phyloP scores from a whole-genome alignment of 441 rosid genomes.

The Breynia disticha region DNA sequence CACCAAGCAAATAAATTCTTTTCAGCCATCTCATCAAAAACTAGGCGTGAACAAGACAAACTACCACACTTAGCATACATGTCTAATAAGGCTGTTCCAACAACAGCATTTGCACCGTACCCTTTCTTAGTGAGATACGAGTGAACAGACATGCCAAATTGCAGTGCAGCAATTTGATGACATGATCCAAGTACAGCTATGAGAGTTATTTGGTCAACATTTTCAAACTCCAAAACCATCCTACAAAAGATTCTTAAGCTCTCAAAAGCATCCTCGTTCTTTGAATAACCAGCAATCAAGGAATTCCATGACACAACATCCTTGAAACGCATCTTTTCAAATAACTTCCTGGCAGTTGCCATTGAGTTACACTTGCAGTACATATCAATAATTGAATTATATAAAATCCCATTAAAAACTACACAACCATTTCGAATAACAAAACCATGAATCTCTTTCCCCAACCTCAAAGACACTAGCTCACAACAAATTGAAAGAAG shows the following conservation, averaged over 20 bases:
- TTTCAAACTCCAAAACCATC: constrained; percentile 15
- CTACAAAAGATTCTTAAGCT: constrained; percentile 19
- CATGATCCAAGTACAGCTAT: constrained; percentile 26
- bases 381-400: constrained; percentile 70
- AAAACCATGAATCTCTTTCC: constrained; percentile 30
- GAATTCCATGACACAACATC: constrained; percentile 36
- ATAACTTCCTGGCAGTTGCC: constrained; percentile 20
- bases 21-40: constrained; percentile 16
- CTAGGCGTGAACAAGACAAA: constrained; percentile 10
- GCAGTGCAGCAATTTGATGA: constrained; percentile 25
- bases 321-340: constrained; percentile 19
- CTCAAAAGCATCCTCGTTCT: constrained; percentile 12
- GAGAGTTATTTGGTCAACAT: constrained; percentile 19
- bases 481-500: constrained; percentile 63
- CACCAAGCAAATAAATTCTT: constrained; percentile 27
- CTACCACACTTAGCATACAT: constrained; percentile 37
- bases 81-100: constrained; percentile 25
- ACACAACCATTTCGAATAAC: constrained; percentile 20
- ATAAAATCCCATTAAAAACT: constrained; percentile 26
- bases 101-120: constrained; percentile 13
- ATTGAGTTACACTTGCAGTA: constrained; percentile 60
- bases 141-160: constrained; percentile 27
- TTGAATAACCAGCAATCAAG: constrained; percentile 31
- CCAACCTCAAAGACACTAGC: constrained; percentile 38
- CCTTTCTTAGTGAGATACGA: constrained; percentile 20